Evolutionary conservation across 225 moss, liverwort and hornwort species (phyloP).

Genomic region (Ulota crispa): DNA sequence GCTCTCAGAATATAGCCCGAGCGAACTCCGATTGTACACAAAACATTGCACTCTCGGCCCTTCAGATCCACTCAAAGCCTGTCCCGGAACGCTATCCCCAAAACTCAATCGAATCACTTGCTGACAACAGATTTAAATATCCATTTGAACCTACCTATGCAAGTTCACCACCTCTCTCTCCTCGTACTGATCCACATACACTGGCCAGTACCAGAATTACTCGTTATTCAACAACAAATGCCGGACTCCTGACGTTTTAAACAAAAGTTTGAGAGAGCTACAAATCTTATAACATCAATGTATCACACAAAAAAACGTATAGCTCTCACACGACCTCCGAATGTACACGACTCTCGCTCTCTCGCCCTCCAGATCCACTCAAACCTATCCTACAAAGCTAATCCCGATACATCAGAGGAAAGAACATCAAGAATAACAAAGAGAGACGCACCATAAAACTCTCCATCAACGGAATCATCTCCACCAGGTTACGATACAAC

Average conservation of each 20-base stretch:
- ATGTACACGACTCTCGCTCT: neutral
- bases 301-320: no score
- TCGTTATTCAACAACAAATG: neutral
- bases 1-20: neutral
- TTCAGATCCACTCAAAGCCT: constrained; percentile 15
- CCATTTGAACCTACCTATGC: neutral
- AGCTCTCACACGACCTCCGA: no score
- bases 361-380: constrained; percentile 14
- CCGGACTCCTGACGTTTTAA: neutral
- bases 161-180: constrained; percentile 5
- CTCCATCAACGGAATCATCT: constrained; percentile 77
- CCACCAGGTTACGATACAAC: constrained; percentile 65
- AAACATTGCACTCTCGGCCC: neutral
- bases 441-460: constrained; percentile 59
- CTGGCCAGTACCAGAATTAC: neutral
- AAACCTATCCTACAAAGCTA: neutral
- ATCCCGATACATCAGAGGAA: neutral
- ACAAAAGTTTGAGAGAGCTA: no score
- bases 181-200: neutral
- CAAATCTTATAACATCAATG: no score
- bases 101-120: neutral
- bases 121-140: neutral
- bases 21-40: neutral
- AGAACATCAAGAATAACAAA: neutral
- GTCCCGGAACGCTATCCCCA: neutral